These are phyloP conservation scores for Ustilago vetiveriae DNA, from an alignment of 1,284 basidiomycete species.

Conservation along the genomic window DNA sequence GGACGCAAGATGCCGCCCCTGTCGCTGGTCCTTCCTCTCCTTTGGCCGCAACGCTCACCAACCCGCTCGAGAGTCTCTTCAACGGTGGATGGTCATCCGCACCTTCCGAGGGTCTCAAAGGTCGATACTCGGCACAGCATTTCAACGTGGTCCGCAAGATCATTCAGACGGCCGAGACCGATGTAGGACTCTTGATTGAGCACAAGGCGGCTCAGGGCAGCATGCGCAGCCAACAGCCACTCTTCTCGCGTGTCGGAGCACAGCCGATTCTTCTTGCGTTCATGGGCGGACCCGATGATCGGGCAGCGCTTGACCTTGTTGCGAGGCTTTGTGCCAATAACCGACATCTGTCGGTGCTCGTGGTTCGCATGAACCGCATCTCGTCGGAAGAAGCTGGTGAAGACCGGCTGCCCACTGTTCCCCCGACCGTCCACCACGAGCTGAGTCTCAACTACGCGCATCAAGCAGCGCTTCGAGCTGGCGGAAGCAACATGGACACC, in stretches of 20 bases:
- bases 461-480: slow-evolving; percentile 6
- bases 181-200: slow-evolving; percentile 82
- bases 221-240: background rate
- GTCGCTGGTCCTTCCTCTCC: slow-evolving; percentile 28
- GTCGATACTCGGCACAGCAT: slow-evolving; percentile 67
- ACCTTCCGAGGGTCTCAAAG: slow-evolving; percentile 15
- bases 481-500: slow-evolving; percentile 49
- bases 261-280: slow-evolving; percentile 81
- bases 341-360: slow-evolving; percentile 37
- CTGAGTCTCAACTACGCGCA: slow-evolving; percentile 22
- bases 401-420: slow-evolving; percentile 38
- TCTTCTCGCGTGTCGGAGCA: slow-evolving; percentile 46
- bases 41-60: slow-evolving; percentile 40
- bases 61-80: slow-evolving; percentile 56
- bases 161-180: slow-evolving; percentile 72
- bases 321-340: slow-evolving; percentile 48
- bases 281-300: slow-evolving; percentile 91
- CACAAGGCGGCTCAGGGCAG: slow-evolving; percentile 69
- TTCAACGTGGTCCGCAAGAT: slow-evolving; percentile 79
- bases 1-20: slow-evolving; percentile 6
- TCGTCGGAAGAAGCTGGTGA: slow-evolving; percentile 46
- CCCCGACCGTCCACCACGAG: slow-evolving; percentile 58
- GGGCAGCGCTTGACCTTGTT: slow-evolving; percentile 74
- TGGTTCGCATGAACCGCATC: slow-evolving; percentile 46
- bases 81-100: slow-evolving; percentile 38